Percentiles rank a stretch among this genome's conserved stretches.
Evolutionary conservation across 2,329 filamentous ascomycete genomes (phyloP).

Genomic region (Plectosphaerella sp.): DNA sequence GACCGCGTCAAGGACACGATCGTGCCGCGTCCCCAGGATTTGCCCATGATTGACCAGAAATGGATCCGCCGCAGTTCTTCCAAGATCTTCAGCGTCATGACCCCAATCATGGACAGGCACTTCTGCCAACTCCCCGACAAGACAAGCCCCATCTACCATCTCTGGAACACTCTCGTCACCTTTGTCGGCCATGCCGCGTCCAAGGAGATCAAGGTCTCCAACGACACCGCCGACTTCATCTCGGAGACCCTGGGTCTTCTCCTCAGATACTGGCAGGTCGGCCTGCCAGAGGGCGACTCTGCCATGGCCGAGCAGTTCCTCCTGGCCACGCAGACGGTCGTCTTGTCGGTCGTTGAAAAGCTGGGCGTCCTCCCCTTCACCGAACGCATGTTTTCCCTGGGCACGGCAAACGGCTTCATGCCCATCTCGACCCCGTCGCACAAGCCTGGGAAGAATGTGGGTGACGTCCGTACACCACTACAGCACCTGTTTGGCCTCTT

Average conservation of each 20-base stretch:
- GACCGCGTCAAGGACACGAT: constrained; percentile 61
- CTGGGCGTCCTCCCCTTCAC: constrained; percentile 59
- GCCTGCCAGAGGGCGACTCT: constrained; percentile 50
- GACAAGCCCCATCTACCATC: constrained; percentile 44
- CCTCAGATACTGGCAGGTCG: constrained; percentile 62
- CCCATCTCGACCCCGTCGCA: constrained; percentile 64
- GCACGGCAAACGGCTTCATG: constrained; percentile 51
- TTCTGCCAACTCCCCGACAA: constrained; percentile 60
- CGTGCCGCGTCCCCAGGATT: constrained; percentile 61
- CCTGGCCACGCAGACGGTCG: constrained; percentile 45
- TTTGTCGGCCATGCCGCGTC: constrained; percentile 63
- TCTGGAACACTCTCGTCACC: constrained; percentile 60
- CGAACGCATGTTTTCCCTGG: constrained; percentile 52
- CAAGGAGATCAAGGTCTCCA: constrained; percentile 87
- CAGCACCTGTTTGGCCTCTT: constrained; percentile 63
- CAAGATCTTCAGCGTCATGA: constrained; percentile 59
- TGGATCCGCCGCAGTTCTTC: constrained; percentile 75
- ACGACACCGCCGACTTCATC: constrained; percentile 77
- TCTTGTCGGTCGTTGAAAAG: constrained; percentile 42
- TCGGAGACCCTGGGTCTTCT: constrained; percentile 67
- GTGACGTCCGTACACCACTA: constrained; percentile 53
- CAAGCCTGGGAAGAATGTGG: constrained; percentile 46
- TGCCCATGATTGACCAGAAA: constrained; percentile 79
- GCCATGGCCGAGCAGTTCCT: constrained; percentile 45
- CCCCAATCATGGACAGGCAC: constrained; percentile 54